Evolutionary conservation across 768 basidiomycete genomes (phyloP), one percentile per base, ranked within the genome.

Genomic region (Pleurotus salmoneostramineus): DNA sequence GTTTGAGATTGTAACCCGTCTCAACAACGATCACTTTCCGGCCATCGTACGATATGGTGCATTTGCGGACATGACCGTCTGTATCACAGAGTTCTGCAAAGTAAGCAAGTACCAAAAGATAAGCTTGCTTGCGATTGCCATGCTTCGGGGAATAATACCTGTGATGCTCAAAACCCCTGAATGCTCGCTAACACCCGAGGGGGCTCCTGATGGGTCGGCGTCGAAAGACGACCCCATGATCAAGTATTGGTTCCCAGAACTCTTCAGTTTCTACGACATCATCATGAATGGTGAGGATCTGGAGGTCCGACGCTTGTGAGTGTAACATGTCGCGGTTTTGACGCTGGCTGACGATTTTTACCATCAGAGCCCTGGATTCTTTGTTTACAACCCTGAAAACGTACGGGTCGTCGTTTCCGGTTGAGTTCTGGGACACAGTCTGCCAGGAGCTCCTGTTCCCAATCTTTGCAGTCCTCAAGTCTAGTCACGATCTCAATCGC

Each of bases 281-380:
- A 96, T 99, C 69, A 98, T 99, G 96, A 98, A 97, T 61, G 97
- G 94, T 14, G 97, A 98, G 70, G 97, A 99, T 67, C 76, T 99
- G 31, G 97, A 99, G 82, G 95, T 99, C 54, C 86, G 97, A 64
- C 83, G 95, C 67, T 71, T 98, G 97, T 99, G 68, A 75, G 93
- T 79, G 10, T 56, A 54, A 34, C n/a, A 43, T 37, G 37, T 11
- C 15, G 35, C 50, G 59, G 31, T 58, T 37, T 55, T 54, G 57
- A n/a, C 54, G 21, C 54, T 61, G 49, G 15, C 32, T 52, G 47
- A 43, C 31, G 21, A 15, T 42, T 36, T 37, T 8, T 60, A 42
- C 50, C 43, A 17, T 48, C 31, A 98, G 97, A 50, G 95, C 97
- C 0, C 79, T 98, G n/a, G 95, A 98, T 72, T 98, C 95, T 10